Evolutionary conservation across 352 stramenopile genomes (phyloP).

Genomic region (Phytophthora meadii): DNA sequence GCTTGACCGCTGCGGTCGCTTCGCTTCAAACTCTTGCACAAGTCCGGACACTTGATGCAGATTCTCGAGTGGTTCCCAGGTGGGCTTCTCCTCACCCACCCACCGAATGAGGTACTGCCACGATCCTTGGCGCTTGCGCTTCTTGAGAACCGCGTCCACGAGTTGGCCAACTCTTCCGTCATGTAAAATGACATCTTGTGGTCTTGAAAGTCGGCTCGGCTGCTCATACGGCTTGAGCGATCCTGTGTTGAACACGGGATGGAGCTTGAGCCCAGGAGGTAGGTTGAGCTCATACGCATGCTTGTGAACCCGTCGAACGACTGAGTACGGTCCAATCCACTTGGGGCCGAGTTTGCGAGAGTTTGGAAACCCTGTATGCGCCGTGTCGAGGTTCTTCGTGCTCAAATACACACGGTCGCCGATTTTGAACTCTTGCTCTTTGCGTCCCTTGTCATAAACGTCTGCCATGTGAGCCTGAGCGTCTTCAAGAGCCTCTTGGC

Average conservation of each 20-base stretch:
- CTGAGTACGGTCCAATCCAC: slow-evolving; percentile 8
- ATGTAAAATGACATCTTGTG: not conserved
- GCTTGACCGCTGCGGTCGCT: not conserved
- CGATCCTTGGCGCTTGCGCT: not conserved
- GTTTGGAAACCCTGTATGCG: slow-evolving; percentile 6
- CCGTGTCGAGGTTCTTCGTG: slow-evolving; percentile 1
- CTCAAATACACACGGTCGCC: not conserved
- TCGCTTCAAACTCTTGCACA: not conserved
- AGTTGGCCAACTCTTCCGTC: not conserved
- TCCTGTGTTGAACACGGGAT: slow-evolving; percentile 5
- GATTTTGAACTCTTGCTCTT: slow-evolving; percentile 9
- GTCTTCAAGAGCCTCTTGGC: no score
- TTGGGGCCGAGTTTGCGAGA: not conserved
- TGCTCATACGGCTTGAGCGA: slow-evolving; percentile 4
- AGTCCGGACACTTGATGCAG: not conserved
- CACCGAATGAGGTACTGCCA: not conserved
- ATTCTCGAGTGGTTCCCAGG: not conserved
- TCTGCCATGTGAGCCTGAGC: slow-evolving; percentile 4
- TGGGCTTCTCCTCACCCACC: not conserved
- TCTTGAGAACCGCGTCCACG: not conserved
- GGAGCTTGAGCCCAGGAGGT: not conserved
- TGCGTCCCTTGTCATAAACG: slow-evolving; percentile 9
- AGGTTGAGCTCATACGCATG: slow-evolving; percentile 8
- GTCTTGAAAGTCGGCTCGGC: not conserved
- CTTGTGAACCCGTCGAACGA: not conserved